Evolutionary conservation across 768 basidiomycete genomes (phyloP).

Genomic region (Cytidiella melzeri): DNA sequence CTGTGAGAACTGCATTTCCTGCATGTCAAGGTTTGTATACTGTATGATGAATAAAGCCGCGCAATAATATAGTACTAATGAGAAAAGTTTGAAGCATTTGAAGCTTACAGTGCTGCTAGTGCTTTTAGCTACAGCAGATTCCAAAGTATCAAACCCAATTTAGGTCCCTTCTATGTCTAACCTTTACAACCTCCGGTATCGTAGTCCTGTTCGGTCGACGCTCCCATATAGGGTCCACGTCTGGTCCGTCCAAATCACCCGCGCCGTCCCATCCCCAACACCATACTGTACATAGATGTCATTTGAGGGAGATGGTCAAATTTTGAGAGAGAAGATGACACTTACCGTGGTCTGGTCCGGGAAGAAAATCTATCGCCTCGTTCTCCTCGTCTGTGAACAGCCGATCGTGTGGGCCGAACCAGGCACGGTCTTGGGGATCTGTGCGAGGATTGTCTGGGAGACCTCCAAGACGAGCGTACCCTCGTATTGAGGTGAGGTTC

Average conservation of each 20-base stretch:
- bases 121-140: too few species aligned
- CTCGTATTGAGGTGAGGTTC: constrained; percentile 94
- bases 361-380: constrained; percentile 65
- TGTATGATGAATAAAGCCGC: too few species aligned
- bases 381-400: constrained; percentile 87
- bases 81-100: too few species aligned
- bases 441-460: constrained; percentile 93
- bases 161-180: constrained; percentile 52
- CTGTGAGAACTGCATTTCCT: too few species aligned
- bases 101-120: too few species aligned
- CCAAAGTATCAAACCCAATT: constrained; percentile 1
- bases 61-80: too few species aligned
- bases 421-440: constrained; percentile 95
- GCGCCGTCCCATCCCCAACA: constrained; percentile 99
- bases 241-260: constrained; percentile 94
- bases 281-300: constrained; percentile 63
- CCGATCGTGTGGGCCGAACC: constrained; percentile 97
- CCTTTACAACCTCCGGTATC: constrained; percentile 48
- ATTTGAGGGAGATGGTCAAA: neutral
- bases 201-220: constrained; percentile 63
- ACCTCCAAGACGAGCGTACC: constrained; percentile 92
- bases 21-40: too few species aligned
- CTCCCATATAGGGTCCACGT: constrained; percentile 98
- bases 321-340: constrained; percentile 12
- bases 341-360: constrained; percentile 85